A percentile compares a stretch with the other conserved stretches of the same genome.
Evolutionary conservation across 2,329 filamentous ascomycete genomes (phyloP).

Genomic region (Aspergillus transmontanensis): DNA sequence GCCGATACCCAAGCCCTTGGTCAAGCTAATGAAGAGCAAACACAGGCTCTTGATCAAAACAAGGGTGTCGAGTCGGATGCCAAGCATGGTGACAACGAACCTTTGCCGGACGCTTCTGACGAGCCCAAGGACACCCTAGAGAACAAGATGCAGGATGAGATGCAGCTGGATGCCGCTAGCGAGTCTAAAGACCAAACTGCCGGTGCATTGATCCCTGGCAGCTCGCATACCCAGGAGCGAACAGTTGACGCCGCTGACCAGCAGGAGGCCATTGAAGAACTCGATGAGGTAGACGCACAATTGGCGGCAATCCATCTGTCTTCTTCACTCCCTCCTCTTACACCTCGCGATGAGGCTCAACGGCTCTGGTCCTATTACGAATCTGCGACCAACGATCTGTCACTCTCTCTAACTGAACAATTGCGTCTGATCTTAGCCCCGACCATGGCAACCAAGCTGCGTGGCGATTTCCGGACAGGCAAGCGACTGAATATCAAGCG

Average conservation of each 20-base stretch:
- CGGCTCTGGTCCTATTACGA: conserved; percentile 86
- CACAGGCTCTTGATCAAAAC: conserved; percentile 79
- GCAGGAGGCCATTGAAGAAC: conserved; percentile 48
- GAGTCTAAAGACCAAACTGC: conserved; percentile 43
- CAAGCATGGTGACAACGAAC: conserved; percentile 55
- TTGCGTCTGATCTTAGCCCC: conserved; percentile 93
- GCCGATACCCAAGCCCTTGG: conserved; percentile 92
- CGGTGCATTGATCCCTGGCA: conserved; percentile 58
- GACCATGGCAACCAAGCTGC: conserved; percentile 92
- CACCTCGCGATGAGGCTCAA: conserved; percentile 62
- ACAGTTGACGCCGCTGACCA: conserved; percentile 34
- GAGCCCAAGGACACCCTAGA: conserved; percentile 40
- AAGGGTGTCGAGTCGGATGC: conserved; percentile 79
- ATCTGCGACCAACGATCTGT: conserved; percentile 78
- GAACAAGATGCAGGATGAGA: conserved; percentile 53
- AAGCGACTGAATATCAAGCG: conserved; percentile 99
- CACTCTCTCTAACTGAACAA: conserved; percentile 87
- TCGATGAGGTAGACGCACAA: conserved; percentile 54
- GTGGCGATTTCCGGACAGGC: conserved; percentile 93
- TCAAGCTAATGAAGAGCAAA: conserved; percentile 83
- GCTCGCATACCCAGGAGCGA: conserved; percentile 37
- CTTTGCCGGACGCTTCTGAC: conserved; percentile 57
- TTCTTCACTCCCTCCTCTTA: conserved; percentile 48
- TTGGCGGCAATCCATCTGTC: conserved; percentile 74
- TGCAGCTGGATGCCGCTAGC: conserved; percentile 40